Base-by-base conservation (phyloP, 1,139 yeast species). In the Kurtzmaniella quercitrusa region DNA sequence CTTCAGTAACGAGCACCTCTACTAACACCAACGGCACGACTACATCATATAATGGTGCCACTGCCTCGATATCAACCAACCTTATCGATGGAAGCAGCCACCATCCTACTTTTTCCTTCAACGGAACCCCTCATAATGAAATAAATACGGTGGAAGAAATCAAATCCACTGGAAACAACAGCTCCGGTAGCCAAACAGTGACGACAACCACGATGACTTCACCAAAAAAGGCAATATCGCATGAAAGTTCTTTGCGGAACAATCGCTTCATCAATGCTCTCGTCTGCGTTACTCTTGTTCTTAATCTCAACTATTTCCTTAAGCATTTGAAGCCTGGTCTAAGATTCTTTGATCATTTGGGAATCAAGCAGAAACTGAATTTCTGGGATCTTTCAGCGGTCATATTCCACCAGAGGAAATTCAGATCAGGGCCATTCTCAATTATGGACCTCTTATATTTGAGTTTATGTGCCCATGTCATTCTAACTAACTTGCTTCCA, bases 391-490 rank as follows among this genome's bases (percentile, higher is more conserved):
- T 31, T 14, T 14, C 36, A 4, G 10, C 18, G 18, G 14, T 31
- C 17, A 31, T 14, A 14, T 31, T 12, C 14, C 36, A 31, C 14
- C 18, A 31, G 10, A 31, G 18, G 17, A 16, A 3, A 3, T 31
- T 15, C 16, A 24, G 14, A 14, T 9, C 40, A 3, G 18, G 31
- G 3, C 4, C 33, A 11, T 23, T 38, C 15, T 12, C 14, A 48
- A 53, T 54, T 31, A 54, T 46, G 16, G 67, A 63, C 44, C 64
- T 67, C 46, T 45, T 65, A 9, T 67, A 72, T 48, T 59, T 75
- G 43, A 59, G 69, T 2, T 58, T 74, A 38, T 70, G 78, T 37
- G 53, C 73, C 21, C 73, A 73, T 52, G 68, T 70, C 23, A 68
- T 74, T 8, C 58, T 66, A n/a, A 56, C 70, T 40, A 60, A 68